Evolutionary conservation across 441 rosid genomes (phyloP).

Genomic region (Populus hybrid): DNA sequence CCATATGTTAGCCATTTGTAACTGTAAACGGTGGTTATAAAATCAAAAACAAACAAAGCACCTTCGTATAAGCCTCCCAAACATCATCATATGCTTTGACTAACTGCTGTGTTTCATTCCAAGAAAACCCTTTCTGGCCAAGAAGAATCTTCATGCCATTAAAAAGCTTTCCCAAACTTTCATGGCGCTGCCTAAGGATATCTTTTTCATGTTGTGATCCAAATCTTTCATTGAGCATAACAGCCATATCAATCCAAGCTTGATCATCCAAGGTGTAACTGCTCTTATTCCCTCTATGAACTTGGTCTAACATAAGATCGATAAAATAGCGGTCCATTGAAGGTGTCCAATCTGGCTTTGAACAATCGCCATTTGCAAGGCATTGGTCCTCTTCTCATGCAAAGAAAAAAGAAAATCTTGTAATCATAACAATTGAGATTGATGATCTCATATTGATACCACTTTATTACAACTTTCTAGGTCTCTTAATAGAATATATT

Average conservation of each 20-base stretch:
- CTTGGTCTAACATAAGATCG: constrained; percentile 49
- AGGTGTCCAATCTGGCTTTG: constrained; percentile 41
- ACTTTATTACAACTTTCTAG: background rate
- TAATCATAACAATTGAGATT: background rate
- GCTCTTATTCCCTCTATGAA: constrained; percentile 33
- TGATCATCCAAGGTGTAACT: constrained; percentile 28
- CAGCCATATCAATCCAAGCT: constrained; percentile 40
- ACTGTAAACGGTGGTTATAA: constrained; percentile 3
- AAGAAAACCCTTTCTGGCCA: constrained; percentile 33
- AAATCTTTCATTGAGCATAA: constrained; percentile 40
- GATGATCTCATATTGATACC: background rate
- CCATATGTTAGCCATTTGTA: constrained; percentile 21
- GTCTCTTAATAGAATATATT: background rate
- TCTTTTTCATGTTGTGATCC: constrained; percentile 36
- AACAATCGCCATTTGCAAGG: constrained; percentile 26
- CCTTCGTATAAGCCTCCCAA: constrained; percentile 45
- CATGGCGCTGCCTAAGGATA: constrained; percentile 28
- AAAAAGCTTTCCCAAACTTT: constrained; percentile 34
- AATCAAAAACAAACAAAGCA: constrained; percentile 27
- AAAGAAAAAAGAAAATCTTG: constrained; percentile 7
- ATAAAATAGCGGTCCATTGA: constrained; percentile 45
- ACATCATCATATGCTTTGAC: constrained; percentile 37
- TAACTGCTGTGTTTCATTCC: constrained; percentile 44
- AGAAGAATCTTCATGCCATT: constrained; percentile 35
- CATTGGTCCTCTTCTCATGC: constrained; percentile 30